These are phyloP conservation scores for Cyclotella choctawhatcheeana DNA, from an alignment of 108 stramenopile genomes.

Conservation along the genomic window DNA sequence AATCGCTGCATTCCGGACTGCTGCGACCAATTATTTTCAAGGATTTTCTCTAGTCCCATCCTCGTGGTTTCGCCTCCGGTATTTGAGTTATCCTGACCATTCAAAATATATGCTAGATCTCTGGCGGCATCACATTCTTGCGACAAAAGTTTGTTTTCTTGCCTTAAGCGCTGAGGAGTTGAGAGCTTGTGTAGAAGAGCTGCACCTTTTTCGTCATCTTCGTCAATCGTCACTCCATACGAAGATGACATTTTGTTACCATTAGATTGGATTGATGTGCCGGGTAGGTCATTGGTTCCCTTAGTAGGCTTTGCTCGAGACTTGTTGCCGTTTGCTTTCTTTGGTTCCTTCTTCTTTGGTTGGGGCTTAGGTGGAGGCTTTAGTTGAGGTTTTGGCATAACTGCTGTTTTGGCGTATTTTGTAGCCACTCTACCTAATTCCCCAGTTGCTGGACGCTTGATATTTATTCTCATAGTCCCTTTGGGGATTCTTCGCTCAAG, in stretches of 20 bases:
- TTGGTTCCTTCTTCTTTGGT: constrained; percentile 15
- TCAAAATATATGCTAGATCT: constrained; percentile 1
- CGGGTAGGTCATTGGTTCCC: background rate
- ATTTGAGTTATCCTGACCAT: constrained; percentile 25
- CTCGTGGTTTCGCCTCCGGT: constrained; percentile 27
- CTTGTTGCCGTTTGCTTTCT: constrained; percentile 11
- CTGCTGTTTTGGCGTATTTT: constrained; percentile 9
- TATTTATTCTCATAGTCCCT: constrained; percentile 39
- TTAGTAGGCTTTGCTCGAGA: background rate
- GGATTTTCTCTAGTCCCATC: constrained; percentile 49
- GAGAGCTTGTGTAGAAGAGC: constrained; percentile 14
- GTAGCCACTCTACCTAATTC: background rate
- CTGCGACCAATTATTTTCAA: constrained; percentile 43
- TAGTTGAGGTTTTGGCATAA: background rate
- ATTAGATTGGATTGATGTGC: background rate
- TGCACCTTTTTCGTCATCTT: constrained; percentile 13
- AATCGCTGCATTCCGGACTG: constrained; percentile 36
- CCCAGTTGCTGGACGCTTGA: constrained; percentile 19
- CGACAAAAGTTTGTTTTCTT: constrained; percentile 5
- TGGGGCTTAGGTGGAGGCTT: constrained; percentile 7
- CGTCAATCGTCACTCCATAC: constrained; percentile 2
- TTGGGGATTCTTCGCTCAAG: constrained; percentile 78
- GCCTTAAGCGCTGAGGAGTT: constrained; percentile 23
- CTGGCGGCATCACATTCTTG: constrained; percentile 13
- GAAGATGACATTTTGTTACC: background rate